Percentiles rank a stretch among this genome's conserved stretches.
These are phyloP conservation scores for Ambrosiella beaveri DNA, from an alignment of 2,329 filamentous ascomycete species.

Conservation along the genomic window DNA sequence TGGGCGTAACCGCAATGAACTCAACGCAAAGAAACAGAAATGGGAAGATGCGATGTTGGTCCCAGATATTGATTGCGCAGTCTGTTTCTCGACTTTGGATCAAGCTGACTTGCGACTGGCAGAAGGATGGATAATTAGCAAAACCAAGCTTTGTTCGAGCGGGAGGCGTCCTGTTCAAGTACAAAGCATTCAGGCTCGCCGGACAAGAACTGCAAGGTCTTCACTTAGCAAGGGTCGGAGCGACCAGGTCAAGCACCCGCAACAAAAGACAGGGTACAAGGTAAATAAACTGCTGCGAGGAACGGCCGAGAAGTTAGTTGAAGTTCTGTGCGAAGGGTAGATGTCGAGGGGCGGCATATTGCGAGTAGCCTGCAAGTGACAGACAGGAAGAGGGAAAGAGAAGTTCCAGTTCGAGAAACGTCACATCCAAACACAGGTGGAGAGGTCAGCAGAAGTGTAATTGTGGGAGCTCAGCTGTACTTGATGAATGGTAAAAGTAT, in stretches of 20 bases:
- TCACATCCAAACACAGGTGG: not conserved
- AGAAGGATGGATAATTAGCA: not conserved
- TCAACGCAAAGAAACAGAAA: not conserved
- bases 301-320: conserved; percentile 2
- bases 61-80: no score
- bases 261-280: not conserved
- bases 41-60: not conserved
- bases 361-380: not conserved
- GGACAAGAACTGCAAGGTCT: not conserved
- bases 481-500: no score
- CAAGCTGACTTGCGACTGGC: not conserved
- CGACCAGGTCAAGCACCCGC: not conserved
- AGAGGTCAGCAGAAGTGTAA: no score
- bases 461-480: no score
- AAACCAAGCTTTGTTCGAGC: not conserved
- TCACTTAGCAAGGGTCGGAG: not conserved
- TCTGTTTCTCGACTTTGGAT: no score
- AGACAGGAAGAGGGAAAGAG: not conserved
- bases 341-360: not conserved
- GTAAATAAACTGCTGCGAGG: not conserved
- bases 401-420: not conserved
- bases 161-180: conserved; percentile 6
- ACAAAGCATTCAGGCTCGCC: conserved; percentile 1
- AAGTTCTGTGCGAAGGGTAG: not conserved
- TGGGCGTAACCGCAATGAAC: not conserved